Percentiles rank a stretch among this genome's conserved stretches.
phyloP scores from a whole-genome alignment of 179 eudicot genomes.

The Beta lomatogona region DNA sequence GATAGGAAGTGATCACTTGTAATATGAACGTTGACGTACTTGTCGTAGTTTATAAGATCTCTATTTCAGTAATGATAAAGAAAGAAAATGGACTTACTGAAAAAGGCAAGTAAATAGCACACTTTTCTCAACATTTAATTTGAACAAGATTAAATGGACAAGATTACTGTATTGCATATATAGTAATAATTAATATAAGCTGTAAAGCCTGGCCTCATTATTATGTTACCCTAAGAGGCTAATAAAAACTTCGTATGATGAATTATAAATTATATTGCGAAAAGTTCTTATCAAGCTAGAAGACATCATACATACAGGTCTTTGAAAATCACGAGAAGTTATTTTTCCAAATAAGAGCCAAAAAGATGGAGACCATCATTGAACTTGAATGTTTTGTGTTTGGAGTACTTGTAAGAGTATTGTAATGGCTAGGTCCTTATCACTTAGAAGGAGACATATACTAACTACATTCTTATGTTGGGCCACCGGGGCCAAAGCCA shows the following conservation, averaged over 20 bases:
- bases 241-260: too few species aligned
- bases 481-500: background rate
- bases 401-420: background rate
- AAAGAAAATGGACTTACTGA: background rate
- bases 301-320: background rate
- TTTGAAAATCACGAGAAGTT: background rate
- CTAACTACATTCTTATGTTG: conserved; percentile 12
- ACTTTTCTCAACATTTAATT: background rate
- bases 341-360: background rate
- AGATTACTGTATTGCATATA: background rate
- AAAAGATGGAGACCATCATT: background rate
- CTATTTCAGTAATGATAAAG: background rate
- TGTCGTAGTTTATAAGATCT: too few species aligned
- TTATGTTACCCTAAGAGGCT: background rate
- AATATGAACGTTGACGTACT: too few species aligned
- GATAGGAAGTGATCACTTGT: too few species aligned
- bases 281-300: too few species aligned
- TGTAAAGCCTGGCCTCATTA: background rate
- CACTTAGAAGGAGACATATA: conserved; percentile 12
- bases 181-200: background rate
- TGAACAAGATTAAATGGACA: background rate
- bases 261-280: too few species aligned
- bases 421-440: background rate
- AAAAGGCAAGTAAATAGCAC: background rate
- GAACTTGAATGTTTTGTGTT: background rate